Percentiles rank a stretch among this genome's conserved stretches.
These are phyloP conservation scores for Cicer bijugum DNA, from an alignment of 306 rosid genomes.

Conservation along the genomic window DNA sequence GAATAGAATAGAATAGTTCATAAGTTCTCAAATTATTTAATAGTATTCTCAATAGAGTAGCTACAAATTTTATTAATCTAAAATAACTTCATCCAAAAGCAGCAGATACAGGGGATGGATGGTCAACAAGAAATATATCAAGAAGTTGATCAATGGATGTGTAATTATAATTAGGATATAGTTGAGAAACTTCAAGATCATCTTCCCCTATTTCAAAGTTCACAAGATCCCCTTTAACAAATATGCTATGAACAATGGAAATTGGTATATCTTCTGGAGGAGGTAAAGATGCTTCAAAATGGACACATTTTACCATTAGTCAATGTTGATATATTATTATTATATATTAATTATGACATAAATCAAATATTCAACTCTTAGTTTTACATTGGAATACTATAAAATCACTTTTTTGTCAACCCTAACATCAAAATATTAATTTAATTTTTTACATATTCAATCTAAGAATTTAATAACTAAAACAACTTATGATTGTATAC, in stretches of 20 bases:
- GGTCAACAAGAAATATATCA: constrained; percentile 48
- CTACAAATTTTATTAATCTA: neutral
- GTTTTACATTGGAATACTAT: too few species aligned
- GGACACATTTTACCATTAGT: neutral
- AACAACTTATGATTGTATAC: too few species aligned
- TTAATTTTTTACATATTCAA: too few species aligned
- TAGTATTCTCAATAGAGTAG: neutral
- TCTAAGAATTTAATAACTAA: too few species aligned
- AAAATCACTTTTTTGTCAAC: too few species aligned
- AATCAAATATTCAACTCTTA: too few species aligned
- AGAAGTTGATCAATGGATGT: constrained; percentile 50
- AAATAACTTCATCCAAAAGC: constrained; percentile 43
- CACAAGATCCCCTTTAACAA: constrained; percentile 48
- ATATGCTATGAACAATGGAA: constrained; percentile 48
- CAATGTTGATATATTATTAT: too few species aligned
- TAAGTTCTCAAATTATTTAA: neutral
- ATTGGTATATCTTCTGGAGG: constrained; percentile 48
- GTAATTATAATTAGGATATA: constrained; percentile 47
- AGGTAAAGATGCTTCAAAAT: constrained; percentile 43
- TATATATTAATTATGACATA: too few species aligned
- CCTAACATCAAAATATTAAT: too few species aligned
- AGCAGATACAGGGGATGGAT: constrained; percentile 44
- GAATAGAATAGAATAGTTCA: neutral
- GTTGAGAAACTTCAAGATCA: constrained; percentile 47
- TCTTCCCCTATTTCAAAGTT: constrained; percentile 43